These are phyloP conservation scores for Colletotrichum cereale DNA, from an alignment of 2,329 filamentous ascomycete genomes.

Conservation along the genomic window DNA sequence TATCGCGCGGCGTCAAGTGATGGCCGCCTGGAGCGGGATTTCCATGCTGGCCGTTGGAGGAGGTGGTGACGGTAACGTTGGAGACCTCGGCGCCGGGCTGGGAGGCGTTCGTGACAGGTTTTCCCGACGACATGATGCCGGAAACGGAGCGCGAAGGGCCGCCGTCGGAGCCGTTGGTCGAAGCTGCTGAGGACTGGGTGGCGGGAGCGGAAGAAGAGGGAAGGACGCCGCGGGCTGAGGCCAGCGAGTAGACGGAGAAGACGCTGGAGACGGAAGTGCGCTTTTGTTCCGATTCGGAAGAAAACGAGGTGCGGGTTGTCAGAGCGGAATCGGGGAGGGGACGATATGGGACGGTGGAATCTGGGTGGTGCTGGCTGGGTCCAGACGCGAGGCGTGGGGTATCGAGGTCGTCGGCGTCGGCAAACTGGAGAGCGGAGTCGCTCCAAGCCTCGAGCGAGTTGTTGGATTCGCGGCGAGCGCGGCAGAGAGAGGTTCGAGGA, in stretches of 20 bases:
- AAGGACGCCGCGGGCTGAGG: conserved; percentile 66
- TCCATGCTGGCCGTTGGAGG: conserved; percentile 55
- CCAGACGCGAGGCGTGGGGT: conserved; percentile 59
- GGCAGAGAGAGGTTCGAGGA: conserved; percentile 56
- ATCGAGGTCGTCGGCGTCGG: conserved; percentile 62
- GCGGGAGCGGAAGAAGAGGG: conserved; percentile 67
- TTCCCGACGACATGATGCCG: conserved; percentile 60
- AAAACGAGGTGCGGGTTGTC: conserved; percentile 60
- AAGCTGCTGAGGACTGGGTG: conserved; percentile 64
- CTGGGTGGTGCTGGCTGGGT: conserved; percentile 46
- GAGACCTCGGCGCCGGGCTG: conserved; percentile 66
- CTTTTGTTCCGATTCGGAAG: conserved; percentile 68
- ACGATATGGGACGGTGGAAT: conserved; percentile 46
- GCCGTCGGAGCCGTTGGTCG: conserved; percentile 66
- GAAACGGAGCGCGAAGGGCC: conserved; percentile 57
- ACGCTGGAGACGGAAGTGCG: conserved; percentile 80
- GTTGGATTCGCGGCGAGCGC: conserved; percentile 58
- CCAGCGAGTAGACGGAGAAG: conserved; percentile 79
- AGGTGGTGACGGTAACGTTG: conserved; percentile 66
- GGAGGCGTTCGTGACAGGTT: conserved; percentile 53
- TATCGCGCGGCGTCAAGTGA: conserved; percentile 60
- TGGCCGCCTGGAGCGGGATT: conserved; percentile 55
- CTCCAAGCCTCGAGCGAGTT: conserved; percentile 54
- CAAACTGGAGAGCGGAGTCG: conserved; percentile 57
- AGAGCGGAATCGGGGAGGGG: conserved; percentile 63